Percentiles rank a stretch among this genome's conserved stretches.
Evolutionary conservation across 148 eudicot genomes (phyloP).

Genomic region (Camellia lanceoleosa): DNA sequence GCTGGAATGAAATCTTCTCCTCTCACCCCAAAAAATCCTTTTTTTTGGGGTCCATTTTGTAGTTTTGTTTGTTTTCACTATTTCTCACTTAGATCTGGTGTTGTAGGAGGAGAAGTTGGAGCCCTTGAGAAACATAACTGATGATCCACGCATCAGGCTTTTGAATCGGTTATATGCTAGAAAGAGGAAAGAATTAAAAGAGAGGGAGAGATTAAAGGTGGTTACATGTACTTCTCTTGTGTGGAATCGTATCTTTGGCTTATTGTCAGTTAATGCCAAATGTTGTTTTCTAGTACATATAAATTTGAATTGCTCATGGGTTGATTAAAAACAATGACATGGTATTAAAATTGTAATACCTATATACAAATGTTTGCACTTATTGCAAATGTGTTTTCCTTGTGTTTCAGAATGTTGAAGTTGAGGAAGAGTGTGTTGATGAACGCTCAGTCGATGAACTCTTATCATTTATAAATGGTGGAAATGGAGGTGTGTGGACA

Average conservation of each 20-base stretch:
- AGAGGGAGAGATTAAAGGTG: conserved; percentile 64
- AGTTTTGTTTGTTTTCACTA: neutral
- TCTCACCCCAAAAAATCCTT: neutral
- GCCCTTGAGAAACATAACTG: conserved; percentile 71
- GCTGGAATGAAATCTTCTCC: conserved; percentile 2
- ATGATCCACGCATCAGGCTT: conserved; percentile 81
- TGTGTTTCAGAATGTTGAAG: conserved; percentile 48
- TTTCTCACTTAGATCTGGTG: conserved; percentile 19
- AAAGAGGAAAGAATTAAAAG: conserved; percentile 78
- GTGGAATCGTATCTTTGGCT: neutral
- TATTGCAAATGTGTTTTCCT: conserved; percentile 18
- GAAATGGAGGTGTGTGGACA: conserved; percentile 45
- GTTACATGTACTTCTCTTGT: conserved; percentile 6
- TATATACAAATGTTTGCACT: neutral
- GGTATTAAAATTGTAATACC: neutral
- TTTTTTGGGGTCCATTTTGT: neutral
- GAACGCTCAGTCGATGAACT: conserved; percentile 86
- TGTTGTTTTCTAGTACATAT: neutral
- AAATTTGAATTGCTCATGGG: neutral
- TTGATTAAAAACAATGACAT: neutral
- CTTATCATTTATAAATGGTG: conserved; percentile 74
- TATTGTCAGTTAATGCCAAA: neutral
- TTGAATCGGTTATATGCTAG: conserved; percentile 80
- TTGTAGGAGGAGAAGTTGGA: conserved; percentile 88
- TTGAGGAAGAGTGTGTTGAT: conserved; percentile 65